Evolutionary conservation across 1,284 basidiomycete genomes (phyloP).

Genomic region (Sanghuangporus sanghuang): DNA sequence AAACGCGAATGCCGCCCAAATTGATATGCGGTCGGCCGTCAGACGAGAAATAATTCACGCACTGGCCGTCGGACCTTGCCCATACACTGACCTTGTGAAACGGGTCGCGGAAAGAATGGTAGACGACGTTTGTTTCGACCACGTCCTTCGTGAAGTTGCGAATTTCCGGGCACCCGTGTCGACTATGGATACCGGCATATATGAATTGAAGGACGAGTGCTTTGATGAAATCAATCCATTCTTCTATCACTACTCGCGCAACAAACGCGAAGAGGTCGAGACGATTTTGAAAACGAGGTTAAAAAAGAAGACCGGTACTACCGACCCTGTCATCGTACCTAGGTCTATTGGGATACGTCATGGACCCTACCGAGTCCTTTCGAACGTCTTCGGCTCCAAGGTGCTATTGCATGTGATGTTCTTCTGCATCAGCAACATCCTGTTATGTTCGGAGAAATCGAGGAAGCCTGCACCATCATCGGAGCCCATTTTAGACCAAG

Average conservation of each 20-base stretch:
- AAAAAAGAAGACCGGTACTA: slow-evolving; percentile 58
- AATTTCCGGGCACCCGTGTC: slow-evolving; percentile 81
- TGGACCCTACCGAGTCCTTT: slow-evolving; percentile 65
- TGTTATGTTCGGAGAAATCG: slow-evolving; percentile 52
- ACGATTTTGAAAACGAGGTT: slow-evolving; percentile 65
- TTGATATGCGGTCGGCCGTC: slow-evolving; percentile 64
- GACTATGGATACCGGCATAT: slow-evolving; percentile 76
- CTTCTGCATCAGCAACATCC: slow-evolving; percentile 67
- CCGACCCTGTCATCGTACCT: slow-evolving; percentile 74
- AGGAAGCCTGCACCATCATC: slow-evolving; percentile 63
- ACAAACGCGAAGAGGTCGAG: slow-evolving; percentile 94
- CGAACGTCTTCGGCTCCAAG: slow-evolving; percentile 59
- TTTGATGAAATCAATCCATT: slow-evolving; percentile 92
- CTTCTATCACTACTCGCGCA: slow-evolving; percentile 94
- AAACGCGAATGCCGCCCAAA: slow-evolving; percentile 67
- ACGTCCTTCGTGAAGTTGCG: slow-evolving; percentile 75
- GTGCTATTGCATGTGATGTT: slow-evolving; percentile 74
- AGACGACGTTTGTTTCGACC: slow-evolving; percentile 83
- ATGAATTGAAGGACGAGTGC: slow-evolving; percentile 81
- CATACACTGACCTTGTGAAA: slow-evolving; percentile 91
- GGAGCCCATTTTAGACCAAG: slow-evolving; percentile 88
- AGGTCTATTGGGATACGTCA: slow-evolving; percentile 55
- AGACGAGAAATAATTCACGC: slow-evolving; percentile 89
- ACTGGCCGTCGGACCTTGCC: slow-evolving; percentile 82
- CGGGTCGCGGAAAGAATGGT: slow-evolving; percentile 87